Base-by-base conservation (phyloP, 2,329 filamentous ascomycete species). In the Cladobotryum protrusum region DNA sequence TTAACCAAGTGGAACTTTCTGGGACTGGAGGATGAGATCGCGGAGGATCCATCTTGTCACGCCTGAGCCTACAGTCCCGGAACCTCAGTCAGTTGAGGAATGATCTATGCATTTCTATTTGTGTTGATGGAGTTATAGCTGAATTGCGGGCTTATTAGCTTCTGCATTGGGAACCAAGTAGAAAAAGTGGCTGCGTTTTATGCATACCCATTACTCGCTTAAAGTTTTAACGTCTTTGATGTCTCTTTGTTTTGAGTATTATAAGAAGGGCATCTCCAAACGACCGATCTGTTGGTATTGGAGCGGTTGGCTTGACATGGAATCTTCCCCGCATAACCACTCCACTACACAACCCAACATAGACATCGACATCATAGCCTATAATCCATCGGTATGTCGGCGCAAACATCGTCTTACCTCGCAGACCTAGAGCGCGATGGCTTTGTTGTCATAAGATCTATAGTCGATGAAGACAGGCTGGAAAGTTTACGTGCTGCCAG, bases 361-460 rank as follows among this genome's bases (percentile, higher is more conserved):
- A 14, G n/a, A 44, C 29, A 35, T 44, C 20, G 19, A 20, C 40
- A 24, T 24, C 18, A 33, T 39, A 34, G 17, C 29, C 20, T 9
- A 24, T 29, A 17, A 20, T 37, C 14, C 14, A 33, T 14, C 37
- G 49, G 18, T 12, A 60, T 61, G 57, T 45, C 54, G 11, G 54
- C 55, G 41, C 47, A 57, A 36, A 54, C 52, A 2, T 40, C 51
- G 13, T 7, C 49, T 24, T 53, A 39, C 17, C 59, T 66, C 47
- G 69, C 73, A 54, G 66, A 75, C 52, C 84, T 92, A 57, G 75
- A 83, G 54, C 72, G 72, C 47, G 79, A 93, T 66, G 89, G 89
- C 67, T 95, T 85, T 74, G 85, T 92, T 44, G 70, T 86, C 49
- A 76, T 93, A 61, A 83, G 81, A 37, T 77, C 77, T 34, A 72